Percentiles rank a stretch among this genome's conserved stretches.
These are phyloP conservation scores for Myxozyma geophila DNA, from an alignment of 805 yeast genomes.

Conservation along the genomic window DNA sequence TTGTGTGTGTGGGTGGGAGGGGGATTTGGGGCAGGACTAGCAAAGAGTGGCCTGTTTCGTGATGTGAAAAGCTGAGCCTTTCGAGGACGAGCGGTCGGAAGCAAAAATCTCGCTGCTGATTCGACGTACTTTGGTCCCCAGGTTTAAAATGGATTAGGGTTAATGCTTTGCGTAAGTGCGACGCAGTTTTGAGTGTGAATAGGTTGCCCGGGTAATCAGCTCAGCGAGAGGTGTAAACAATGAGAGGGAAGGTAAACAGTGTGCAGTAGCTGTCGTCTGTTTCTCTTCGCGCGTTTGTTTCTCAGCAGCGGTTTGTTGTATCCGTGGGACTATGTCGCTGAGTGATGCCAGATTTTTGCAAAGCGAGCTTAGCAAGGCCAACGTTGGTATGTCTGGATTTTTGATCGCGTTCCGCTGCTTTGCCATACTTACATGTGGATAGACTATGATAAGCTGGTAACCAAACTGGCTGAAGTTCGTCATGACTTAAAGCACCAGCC, in stretches of 20 bases:
- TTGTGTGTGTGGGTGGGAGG: not conserved
- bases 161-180: not conserved
- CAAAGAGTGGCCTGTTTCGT: not conserved
- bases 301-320: not conserved
- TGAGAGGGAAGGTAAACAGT: not conserved
- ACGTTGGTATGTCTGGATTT: not conserved
- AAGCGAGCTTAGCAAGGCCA: slow-evolving; percentile 2
- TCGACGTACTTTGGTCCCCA: slow-evolving; percentile 8
- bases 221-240: slow-evolving; percentile 1
- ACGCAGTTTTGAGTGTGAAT: not conserved
- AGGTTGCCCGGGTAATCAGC: slow-evolving; percentile 14
- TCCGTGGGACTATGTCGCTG: slow-evolving; percentile 1
- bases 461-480: slow-evolving; percentile 19
- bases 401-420: not conserved
- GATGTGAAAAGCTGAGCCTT: not conserved
- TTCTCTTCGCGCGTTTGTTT: not conserved
- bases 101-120: not conserved
- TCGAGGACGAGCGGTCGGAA: not conserved
- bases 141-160: slow-evolving; percentile 1
- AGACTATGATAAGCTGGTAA: slow-evolving; percentile 10
- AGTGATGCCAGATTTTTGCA: not conserved
- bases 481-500: slow-evolving; percentile 33
- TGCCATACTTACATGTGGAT: not conserved
- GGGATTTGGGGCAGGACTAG: not conserved
- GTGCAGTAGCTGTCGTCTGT: not conserved